These are phyloP conservation scores for Phytomonas serpens DNA, from an alignment of 208 protist genomes.

Conservation along the genomic window DNA sequence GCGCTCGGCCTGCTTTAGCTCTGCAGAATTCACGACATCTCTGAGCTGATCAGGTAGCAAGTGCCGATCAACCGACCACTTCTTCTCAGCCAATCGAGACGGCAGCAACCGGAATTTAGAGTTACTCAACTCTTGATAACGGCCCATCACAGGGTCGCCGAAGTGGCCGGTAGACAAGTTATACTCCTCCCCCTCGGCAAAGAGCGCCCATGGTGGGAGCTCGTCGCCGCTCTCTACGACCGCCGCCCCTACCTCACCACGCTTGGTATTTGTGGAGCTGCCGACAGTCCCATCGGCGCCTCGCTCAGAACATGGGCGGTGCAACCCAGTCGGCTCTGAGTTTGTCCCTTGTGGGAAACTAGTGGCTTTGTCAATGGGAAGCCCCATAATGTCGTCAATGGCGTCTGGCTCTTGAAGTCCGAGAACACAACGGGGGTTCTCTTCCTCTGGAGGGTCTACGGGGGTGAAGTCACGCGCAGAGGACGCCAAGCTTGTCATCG, in stretches of 20 bases:
- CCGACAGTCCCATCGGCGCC: neutral
- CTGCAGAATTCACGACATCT: conserved; percentile 52
- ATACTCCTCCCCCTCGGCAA: conserved; percentile 71
- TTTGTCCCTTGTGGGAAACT: neutral
- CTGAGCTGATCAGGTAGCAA: conserved; percentile 57
- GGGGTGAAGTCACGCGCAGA: conserved; percentile 53
- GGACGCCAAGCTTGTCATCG: conserved; percentile 48
- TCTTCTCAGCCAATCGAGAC: conserved; percentile 40
- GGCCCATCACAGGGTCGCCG: conserved; percentile 52
- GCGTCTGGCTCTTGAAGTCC: conserved; percentile 17
- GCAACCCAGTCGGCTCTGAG: neutral
- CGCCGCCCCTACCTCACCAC: neutral
- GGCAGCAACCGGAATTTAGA: conserved; percentile 67
- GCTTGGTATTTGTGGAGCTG: neutral
- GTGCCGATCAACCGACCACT: conserved; percentile 62
- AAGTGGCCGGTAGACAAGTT: conserved; percentile 74
- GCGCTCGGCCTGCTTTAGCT: conserved; percentile 39
- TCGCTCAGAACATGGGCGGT: neutral
- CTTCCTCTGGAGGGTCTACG: conserved; percentile 3
- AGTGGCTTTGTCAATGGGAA: conserved; percentile 11
- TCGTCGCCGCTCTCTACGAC: conserved; percentile 17
- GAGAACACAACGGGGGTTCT: conserved; percentile 20
- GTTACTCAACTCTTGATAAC: conserved; percentile 80
- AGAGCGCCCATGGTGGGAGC: conserved; percentile 82
- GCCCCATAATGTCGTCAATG: neutral